A percentile compares a stretch with the other conserved stretches of the same genome.
These are phyloP conservation scores for Aaosphaeria arxii DNA, from an alignment of 2,329 filamentous ascomycete species.

Conservation along the genomic window DNA sequence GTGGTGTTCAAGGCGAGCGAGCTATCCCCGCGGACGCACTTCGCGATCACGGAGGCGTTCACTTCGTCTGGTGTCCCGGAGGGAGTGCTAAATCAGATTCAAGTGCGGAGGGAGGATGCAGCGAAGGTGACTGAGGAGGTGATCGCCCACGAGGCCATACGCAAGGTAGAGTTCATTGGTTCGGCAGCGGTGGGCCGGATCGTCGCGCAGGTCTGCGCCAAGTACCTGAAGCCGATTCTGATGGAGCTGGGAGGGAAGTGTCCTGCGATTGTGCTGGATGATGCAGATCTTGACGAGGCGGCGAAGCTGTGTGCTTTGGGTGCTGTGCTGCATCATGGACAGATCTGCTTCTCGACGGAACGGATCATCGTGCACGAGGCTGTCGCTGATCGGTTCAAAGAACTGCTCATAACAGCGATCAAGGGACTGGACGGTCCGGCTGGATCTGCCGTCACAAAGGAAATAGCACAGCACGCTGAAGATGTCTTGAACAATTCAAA, in stretches of 20 bases:
- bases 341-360: slow-evolving; percentile 21
- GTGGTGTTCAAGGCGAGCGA: slow-evolving; percentile 23
- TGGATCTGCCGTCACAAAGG: slow-evolving; percentile 4
- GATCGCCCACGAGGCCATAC: slow-evolving; percentile 35
- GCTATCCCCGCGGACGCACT: slow-evolving; percentile 14
- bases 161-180: slow-evolving; percentile 41
- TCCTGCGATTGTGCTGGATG: slow-evolving; percentile 45
- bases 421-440: background rate
- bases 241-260: slow-evolving; percentile 46
- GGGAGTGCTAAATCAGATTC: slow-evolving; percentile 29
- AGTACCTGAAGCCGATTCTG: slow-evolving; percentile 44
- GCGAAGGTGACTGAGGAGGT: slow-evolving; percentile 23
- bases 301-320: slow-evolving; percentile 13
- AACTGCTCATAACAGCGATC: slow-evolving; percentile 4
- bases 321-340: slow-evolving; percentile 17
- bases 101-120: slow-evolving; percentile 10
- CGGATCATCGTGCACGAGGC: slow-evolving; percentile 20
- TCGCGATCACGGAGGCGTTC: slow-evolving; percentile 18
- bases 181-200: slow-evolving; percentile 32
- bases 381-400: slow-evolving; percentile 15
- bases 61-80: slow-evolving; percentile 29
- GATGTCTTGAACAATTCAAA: slow-evolving; percentile 6
- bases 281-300: slow-evolving; percentile 48
- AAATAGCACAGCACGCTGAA: slow-evolving; percentile 6
- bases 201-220: slow-evolving; percentile 35